Percentiles rank a stretch among this genome's conserved stretches.
phyloP scores from a whole-genome alignment of 176 grass and related monocot genomes.

The Oryza officinalis region DNA sequence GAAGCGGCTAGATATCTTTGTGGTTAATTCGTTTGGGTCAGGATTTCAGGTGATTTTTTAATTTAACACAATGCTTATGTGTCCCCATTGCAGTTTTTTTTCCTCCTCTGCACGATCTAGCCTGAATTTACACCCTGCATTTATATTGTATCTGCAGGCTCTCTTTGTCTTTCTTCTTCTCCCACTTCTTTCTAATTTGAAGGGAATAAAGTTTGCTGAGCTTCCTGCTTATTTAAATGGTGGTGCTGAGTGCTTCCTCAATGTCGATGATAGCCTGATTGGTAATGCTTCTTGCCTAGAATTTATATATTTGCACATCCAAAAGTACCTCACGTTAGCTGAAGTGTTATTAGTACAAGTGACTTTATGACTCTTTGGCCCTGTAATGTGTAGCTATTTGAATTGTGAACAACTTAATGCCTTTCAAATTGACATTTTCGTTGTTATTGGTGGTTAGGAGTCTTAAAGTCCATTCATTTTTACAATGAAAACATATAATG shows the following conservation, averaged over 20 bases:
- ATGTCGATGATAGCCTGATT: slow-evolving; percentile 58
- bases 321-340: not conserved
- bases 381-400: not conserved
- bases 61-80: not conserved
- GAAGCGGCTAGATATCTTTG: slow-evolving; percentile 80
- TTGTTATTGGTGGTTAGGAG: not conserved
- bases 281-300: slow-evolving; percentile 56
- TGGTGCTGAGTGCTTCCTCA: slow-evolving; percentile 88
- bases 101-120: not conserved
- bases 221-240: slow-evolving; percentile 76
- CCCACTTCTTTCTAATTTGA: slow-evolving; percentile 84
- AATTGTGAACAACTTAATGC: not conserved
- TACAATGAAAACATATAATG: not conserved
- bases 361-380: not conserved
- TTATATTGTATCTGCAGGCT: slow-evolving; percentile 53
- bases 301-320: not conserved
- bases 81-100: not conserved
- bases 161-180: slow-evolving; percentile 92
- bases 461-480: not conserved
- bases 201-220: slow-evolving; percentile 86
- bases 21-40: slow-evolving; percentile 97
- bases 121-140: slow-evolving; percentile 16
- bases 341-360: not conserved
- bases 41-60: slow-evolving; percentile 78
- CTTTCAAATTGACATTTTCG: not conserved